Percentiles rank a stretch among this genome's conserved stretches.
These are phyloP conservation scores for Raffaelea albimanens DNA, from an alignment of 2,329 filamentous ascomycete species.

Conservation along the genomic window DNA sequence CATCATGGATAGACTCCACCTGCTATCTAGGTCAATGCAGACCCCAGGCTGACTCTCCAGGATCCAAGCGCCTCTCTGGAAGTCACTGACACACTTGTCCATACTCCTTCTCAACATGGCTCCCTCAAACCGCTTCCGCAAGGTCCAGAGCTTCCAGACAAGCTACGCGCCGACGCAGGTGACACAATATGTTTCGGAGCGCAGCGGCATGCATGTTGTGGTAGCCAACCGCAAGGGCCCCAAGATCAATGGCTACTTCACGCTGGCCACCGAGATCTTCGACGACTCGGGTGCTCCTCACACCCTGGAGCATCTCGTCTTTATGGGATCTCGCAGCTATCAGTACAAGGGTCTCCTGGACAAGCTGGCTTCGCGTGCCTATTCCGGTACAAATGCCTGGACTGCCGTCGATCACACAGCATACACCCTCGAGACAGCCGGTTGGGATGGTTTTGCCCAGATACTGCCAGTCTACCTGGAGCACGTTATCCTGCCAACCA, in stretches of 20 bases:
- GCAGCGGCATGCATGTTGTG: slow-evolving; percentile 89
- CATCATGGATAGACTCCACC: too few species aligned
- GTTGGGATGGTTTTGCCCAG: slow-evolving; percentile 94
- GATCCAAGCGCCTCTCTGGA: not conserved
- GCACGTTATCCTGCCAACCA: slow-evolving; percentile 80
- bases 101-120: slow-evolving; percentile 36
- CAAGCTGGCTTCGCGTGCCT: slow-evolving; percentile 85
- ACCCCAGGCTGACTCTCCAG: not conserved
- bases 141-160: slow-evolving; percentile 74
- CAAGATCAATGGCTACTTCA: slow-evolving; percentile 93
- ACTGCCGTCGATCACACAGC: slow-evolving; percentile 94
- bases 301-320: slow-evolving; percentile 73
- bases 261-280: slow-evolving; percentile 91
- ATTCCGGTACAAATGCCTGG: slow-evolving; percentile 94
- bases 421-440: slow-evolving; percentile 89
- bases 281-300: slow-evolving; percentile 93
- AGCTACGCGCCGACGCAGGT: slow-evolving; percentile 85
- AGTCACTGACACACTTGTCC: not conserved
- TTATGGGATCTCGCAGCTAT: slow-evolving; percentile 89
- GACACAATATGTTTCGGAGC: slow-evolving; percentile 90
- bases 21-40: not conserved
- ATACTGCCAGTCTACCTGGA: slow-evolving; percentile 93
- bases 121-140: slow-evolving; percentile 56
- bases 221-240: slow-evolving; percentile 88
- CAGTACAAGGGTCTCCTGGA: slow-evolving; percentile 92